Evolutionary conservation across 805 yeast species (phyloP).

Genomic region (Lachancea sp.): DNA sequence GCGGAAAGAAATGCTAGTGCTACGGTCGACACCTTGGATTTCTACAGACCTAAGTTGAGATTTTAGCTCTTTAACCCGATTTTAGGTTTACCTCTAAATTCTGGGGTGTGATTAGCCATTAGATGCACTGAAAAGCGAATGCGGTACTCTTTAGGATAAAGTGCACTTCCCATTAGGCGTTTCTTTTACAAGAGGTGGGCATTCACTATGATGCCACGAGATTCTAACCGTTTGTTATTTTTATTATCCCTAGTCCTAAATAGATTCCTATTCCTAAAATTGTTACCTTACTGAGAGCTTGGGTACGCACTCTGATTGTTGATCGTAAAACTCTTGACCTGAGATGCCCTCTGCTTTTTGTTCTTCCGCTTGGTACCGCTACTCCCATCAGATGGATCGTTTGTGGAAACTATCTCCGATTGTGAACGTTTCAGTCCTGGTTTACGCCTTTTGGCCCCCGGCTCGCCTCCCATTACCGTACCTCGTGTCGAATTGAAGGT

Average conservation of each 20-base stretch:
- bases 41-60: no score
- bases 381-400: not conserved
- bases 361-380: not conserved
- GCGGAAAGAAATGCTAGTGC: no score
- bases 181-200: no score
- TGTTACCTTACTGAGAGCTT: constrained; percentile 1
- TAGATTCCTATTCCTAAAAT: not conserved
- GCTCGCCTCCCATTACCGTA: constrained; percentile 9
- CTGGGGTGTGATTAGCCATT: no score
- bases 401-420: constrained; percentile 16
- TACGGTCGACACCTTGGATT: no score
- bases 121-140: no score
- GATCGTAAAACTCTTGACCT: not conserved
- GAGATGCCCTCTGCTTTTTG: constrained; percentile 2
- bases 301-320: not conserved
- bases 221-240: no score
- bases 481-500: constrained; percentile 23
- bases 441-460: constrained; percentile 12
- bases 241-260: not conserved
- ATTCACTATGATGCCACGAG: no score
- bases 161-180: no score
- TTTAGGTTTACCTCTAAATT: no score
- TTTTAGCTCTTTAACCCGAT: no score
- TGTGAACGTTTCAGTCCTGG: constrained; percentile 23
- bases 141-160: no score